Evolutionary conservation across 2,329 filamentous ascomycete genomes (phyloP).

Genomic region (Thelonectria discophora): DNA sequence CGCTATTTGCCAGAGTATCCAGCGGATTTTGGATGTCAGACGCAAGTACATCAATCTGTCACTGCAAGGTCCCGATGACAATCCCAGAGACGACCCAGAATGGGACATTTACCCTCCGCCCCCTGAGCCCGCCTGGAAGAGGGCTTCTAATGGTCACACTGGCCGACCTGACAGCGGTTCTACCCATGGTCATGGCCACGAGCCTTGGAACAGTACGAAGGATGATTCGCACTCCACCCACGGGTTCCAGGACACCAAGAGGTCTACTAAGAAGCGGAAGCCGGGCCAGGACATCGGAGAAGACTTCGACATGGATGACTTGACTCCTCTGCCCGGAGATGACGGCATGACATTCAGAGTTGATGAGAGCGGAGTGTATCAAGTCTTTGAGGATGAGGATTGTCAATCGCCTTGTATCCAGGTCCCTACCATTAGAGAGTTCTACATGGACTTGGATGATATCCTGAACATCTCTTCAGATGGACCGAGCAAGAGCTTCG

Average conservation of each 20-base stretch:
- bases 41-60: conserved; percentile 90
- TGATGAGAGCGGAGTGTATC: conserved; percentile 87
- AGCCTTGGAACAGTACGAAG: conserved; percentile 23
- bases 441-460: conserved; percentile 91
- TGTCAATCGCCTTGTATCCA: conserved; percentile 75
- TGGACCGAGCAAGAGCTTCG: conserved; percentile 95
- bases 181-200: conserved; percentile 36
- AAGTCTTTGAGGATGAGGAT: conserved; percentile 80
- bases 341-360: conserved; percentile 80
- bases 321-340: conserved; percentile 75
- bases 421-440: conserved; percentile 93
- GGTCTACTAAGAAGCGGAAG: conserved; percentile 73
- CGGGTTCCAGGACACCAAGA: conserved; percentile 50
- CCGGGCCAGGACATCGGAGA: conserved; percentile 90
- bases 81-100: conserved; percentile 82
- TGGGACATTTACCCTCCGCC: conserved; percentile 94
- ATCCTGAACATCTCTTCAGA: conserved; percentile 92
- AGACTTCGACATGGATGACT: conserved; percentile 85
- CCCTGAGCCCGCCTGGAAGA: conserved; percentile 85
- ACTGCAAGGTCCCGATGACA: conserved; percentile 81
- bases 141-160: conserved; percentile 36
- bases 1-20: conserved; percentile 89
- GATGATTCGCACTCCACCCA: conserved; percentile 17
- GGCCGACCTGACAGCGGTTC: conserved; percentile 28
- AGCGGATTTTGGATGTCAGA: conserved; percentile 85